Evolutionary conservation across 1,284 basidiomycete genomes (phyloP).

Genomic region (Ceratobasidium sp.): DNA sequence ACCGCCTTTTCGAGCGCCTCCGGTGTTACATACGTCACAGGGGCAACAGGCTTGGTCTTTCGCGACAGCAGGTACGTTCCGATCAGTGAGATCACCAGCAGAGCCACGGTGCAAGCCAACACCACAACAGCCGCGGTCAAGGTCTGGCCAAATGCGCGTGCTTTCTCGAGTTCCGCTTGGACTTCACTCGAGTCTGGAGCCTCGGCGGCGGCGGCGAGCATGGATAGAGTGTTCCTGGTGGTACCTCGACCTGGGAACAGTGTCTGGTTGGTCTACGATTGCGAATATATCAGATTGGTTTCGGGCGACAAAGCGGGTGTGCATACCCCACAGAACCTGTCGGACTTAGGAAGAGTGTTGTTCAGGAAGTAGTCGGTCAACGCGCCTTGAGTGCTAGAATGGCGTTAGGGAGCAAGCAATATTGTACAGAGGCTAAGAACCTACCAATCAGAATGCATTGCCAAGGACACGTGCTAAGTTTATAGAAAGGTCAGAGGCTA

Average conservation of each 20-base stretch:
- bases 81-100: not conserved
- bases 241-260: constrained; percentile 15
- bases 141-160: not conserved
- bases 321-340: constrained; percentile 23
- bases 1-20: not conserved
- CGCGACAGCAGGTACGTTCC: not conserved
- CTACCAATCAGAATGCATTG: constrained; percentile 38
- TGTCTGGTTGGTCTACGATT: constrained; percentile 12
- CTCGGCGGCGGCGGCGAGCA: not conserved
- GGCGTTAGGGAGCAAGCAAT: not conserved
- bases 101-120: not conserved
- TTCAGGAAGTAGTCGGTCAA: constrained; percentile 19
- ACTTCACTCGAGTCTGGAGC: not conserved
- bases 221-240: not conserved
- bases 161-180: not conserved
- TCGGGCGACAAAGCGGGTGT: not conserved
- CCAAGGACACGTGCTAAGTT: constrained; percentile 28
- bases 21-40: not conserved
- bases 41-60: not conserved
- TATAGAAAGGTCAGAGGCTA: too few species aligned
- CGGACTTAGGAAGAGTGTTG: constrained; percentile 20
- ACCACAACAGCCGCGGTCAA: not conserved
- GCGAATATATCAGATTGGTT: not conserved
- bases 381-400: not conserved
- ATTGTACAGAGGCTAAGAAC: not conserved